Base-by-base conservation (phyloP, 768 basidiomycete genomes). In the Kwoniella dejecticola region DNA sequence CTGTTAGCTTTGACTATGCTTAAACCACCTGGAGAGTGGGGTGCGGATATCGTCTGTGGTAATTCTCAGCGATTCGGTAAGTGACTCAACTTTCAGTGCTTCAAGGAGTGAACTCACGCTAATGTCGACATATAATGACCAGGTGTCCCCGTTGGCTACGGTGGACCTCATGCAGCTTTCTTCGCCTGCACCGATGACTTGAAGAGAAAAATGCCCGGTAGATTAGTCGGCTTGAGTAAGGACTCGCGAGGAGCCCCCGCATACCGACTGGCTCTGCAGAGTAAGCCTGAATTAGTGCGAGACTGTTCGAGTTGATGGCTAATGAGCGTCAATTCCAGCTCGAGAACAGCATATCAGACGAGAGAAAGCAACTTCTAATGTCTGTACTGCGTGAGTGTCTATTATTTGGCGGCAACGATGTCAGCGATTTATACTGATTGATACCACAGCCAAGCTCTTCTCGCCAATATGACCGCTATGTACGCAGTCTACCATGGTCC, bases 401-500 rank as follows among this genome's bases (percentile, higher is more conserved):
- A 8, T 31, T 10, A 38, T 11, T 40, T 12, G 41, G 15, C 17
- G 26, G 17, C 4, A 24, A 24, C 19, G 21, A 31, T 19, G 13
- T 40, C 19, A 29, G 57, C 24, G 45, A 2, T 41, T 10, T 29
- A 12, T 8, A 23, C 48, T 61, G 47, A 66, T 46, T 10, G 11
- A 8, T 47, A 29, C 40, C 13, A 26, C n/a, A 74, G 72, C 68
- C 94, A 99, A 80, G 96, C 92, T 0, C 85, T 99, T 17, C 88
- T 99, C 26, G 96, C 96, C 19, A 99, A 99, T 80, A 97, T 97
- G 91, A 91, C 96, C 19, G 93, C 94, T 33, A 97, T 99, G 95
- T 81, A 81, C 75, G 93, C 93, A 5, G 86, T 97, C 21, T 98
- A 96, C 78, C 96, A 99, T 74, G 96, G 96, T 11, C 89, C 96